Conservation (phyloP, 257 asterid species). For the Parsonsia alboflavescens region DNA sequence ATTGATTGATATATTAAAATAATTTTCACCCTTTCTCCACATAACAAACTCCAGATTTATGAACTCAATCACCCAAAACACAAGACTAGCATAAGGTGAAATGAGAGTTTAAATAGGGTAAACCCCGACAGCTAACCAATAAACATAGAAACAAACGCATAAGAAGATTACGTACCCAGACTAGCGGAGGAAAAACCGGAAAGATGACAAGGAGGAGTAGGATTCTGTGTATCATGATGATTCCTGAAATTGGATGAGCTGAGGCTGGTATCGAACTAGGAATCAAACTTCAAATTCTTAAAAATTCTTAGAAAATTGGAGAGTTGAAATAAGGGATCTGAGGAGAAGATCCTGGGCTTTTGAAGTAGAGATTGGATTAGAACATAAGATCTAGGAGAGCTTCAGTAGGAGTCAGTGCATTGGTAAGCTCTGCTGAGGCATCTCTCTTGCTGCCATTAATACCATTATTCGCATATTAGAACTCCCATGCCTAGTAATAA, state of each 20-base stretch:
- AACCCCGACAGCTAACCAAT: neutral
- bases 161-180: constrained; percentile 21
- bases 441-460: constrained; percentile 14
- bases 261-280: constrained; percentile 48
- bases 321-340: neutral
- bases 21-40: neutral
- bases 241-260: constrained; percentile 38
- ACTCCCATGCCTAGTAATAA: neutral
- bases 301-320: constrained; percentile 19
- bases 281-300: constrained; percentile 27
- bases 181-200: constrained; percentile 18
- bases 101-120: neutral
- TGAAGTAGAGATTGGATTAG: constrained; percentile 11
- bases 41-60: constrained; percentile 15
- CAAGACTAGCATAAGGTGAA: neutral
- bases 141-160: neutral
- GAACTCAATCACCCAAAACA: neutral
- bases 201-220: constrained; percentile 17
- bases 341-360: constrained; percentile 11
- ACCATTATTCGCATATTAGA: constrained; percentile 8
- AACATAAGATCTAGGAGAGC: constrained; percentile 40
- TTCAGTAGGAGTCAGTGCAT: constrained; percentile 40
- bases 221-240: constrained; percentile 23
- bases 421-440: constrained; percentile 44
- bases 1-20: neutral